phyloP scores from a whole-genome alignment of 31 red algal species.

The Bonnemaisonia californica region DNA sequence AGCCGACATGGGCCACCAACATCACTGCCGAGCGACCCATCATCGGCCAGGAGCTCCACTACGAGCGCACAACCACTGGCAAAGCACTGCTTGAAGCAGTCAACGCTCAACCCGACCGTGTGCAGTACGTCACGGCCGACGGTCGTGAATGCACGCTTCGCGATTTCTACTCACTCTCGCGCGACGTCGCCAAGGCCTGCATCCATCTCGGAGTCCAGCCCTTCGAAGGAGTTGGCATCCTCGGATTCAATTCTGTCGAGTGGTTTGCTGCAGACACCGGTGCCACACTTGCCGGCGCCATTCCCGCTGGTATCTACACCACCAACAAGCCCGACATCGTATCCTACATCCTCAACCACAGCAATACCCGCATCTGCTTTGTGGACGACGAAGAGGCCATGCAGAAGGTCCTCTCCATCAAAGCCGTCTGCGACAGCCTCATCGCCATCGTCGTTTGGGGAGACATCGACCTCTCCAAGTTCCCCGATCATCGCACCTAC shows the following conservation, averaged over 20 bases:
- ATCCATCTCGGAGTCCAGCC: constrained; percentile 41
- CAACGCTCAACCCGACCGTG: background rate
- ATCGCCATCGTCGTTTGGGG: constrained; percentile 67
- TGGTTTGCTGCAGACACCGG: constrained; percentile 84
- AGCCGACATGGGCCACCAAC: constrained; percentile 36
- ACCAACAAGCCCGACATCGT: constrained; percentile 73
- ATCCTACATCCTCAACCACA: constrained; percentile 71
- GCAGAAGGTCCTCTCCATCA: constrained; percentile 39
- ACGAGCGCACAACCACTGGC: constrained; percentile 14
- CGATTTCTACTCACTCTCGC: constrained; percentile 45
- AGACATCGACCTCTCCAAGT: constrained; percentile 15
- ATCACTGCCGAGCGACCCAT: constrained; percentile 50
- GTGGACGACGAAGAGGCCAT: constrained; percentile 63
- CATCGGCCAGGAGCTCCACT: constrained; percentile 8
- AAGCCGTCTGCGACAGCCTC: constrained; percentile 18
- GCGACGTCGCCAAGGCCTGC: constrained; percentile 50
- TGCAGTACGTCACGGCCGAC: constrained; percentile 46
- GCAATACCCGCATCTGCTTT: constrained; percentile 57
- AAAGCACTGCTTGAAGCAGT: constrained; percentile 26
- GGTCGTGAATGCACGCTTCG: constrained; percentile 32
- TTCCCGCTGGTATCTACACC: constrained; percentile 80
- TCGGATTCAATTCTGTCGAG: constrained; percentile 74
- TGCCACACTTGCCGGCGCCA: constrained; percentile 58
- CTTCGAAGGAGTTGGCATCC: constrained; percentile 68
- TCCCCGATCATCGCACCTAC: constrained; percentile 18